Percentiles rank a stretch among this genome's conserved stretches.
Conservation (phyloP, 2,329 filamentous ascomycete species). For the Cordyceps farinosa region DNA sequence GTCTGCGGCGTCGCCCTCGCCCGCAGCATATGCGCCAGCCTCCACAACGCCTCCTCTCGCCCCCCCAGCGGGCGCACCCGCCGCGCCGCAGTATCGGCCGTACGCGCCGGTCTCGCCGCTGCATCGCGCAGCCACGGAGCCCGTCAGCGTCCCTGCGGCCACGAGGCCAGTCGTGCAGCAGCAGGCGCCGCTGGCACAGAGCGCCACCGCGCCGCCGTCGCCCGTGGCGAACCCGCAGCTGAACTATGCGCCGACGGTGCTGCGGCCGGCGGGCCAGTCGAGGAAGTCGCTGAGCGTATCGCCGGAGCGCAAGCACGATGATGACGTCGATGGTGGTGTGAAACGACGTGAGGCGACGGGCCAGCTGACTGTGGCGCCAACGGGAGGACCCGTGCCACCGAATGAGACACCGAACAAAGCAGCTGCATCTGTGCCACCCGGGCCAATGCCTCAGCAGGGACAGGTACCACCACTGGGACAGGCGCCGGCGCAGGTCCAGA, state of each 20-base stretch:
- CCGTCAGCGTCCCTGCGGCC: background rate
- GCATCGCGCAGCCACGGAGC: background rate
- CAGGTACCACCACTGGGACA: background rate
- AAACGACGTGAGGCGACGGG: too few relatives aligned
- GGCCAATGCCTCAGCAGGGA: too few relatives aligned
- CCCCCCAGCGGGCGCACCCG: background rate
- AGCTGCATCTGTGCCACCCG: background rate
- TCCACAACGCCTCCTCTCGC: background rate
- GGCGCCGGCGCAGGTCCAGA: background rate
- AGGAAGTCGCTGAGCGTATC: constrained; percentile 14
- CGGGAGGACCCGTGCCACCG: background rate
- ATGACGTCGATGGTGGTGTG: background rate
- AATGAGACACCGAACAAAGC: background rate
- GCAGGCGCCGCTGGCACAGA: background rate
- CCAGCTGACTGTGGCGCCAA: too few relatives aligned
- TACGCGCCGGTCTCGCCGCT: constrained; percentile 10
- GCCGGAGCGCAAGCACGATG: constrained; percentile 1
- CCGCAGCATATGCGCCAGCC: background rate
- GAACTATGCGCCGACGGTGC: constrained; percentile 8
- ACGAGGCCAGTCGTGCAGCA: background rate
- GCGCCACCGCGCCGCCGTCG: background rate
- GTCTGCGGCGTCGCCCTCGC: background rate
- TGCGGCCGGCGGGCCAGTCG: constrained; percentile 9
- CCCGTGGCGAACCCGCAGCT: constrained; percentile 3
- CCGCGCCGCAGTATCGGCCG: background rate